Evolutionary conservation across 2,329 filamentous ascomycete species (phyloP).

Genomic region (Byssochlamys sp.): DNA sequence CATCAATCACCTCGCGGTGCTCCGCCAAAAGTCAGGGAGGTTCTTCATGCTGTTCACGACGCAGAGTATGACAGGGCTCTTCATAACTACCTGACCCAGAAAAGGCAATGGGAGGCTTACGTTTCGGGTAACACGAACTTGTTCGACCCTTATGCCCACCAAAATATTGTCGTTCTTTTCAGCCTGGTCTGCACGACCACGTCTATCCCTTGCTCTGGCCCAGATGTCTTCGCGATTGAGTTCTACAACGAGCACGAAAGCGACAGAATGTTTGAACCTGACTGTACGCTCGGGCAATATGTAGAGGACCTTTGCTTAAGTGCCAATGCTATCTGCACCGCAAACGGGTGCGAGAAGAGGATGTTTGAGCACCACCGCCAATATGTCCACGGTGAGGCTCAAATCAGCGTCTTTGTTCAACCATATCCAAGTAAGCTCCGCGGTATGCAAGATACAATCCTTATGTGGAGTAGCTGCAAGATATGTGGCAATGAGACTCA

Average conservation of each 20-base stretch:
- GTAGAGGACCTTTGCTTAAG: constrained; percentile 78
- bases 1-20: constrained; percentile 70
- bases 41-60: constrained; percentile 87
- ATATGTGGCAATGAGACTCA: constrained; percentile 83
- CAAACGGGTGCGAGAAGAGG: constrained; percentile 74
- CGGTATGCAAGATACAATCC: constrained; percentile 62
- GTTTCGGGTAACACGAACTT: constrained; percentile 78
- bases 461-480: constrained; percentile 97
- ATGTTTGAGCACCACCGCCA: constrained; percentile 92
- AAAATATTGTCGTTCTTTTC: constrained; percentile 90
- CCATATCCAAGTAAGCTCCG: constrained; percentile 58
- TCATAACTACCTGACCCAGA: constrained; percentile 89
- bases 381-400: constrained; percentile 91
- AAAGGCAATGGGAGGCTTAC: constrained; percentile 91
- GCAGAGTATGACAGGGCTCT: constrained; percentile 92
- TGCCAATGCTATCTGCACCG: constrained; percentile 66
- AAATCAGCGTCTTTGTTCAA: constrained; percentile 84
- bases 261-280: constrained; percentile 61
- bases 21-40: constrained; percentile 79
- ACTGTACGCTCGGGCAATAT: constrained; percentile 89
- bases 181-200: constrained; percentile 89
- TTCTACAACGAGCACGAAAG: constrained; percentile 85
- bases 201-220: constrained; percentile 85
- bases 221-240: constrained; percentile 76
- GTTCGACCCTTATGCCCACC: constrained; percentile 90